Conservation (phyloP, 345 rosid species). For the Draba incana region DNA sequence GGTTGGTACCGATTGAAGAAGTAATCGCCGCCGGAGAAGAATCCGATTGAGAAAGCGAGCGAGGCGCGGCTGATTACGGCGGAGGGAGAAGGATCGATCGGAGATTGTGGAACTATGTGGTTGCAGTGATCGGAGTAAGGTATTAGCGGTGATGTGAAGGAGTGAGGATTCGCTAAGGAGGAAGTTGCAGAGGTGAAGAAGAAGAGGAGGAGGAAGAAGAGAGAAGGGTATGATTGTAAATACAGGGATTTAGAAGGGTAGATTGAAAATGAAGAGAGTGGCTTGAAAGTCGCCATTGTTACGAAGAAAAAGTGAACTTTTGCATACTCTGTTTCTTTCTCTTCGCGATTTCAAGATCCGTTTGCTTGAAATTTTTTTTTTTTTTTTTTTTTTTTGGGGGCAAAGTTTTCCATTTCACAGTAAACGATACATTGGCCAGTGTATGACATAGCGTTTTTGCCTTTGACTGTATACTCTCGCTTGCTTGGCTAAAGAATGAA, state of each 20-base stretch:
- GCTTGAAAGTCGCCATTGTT: conserved; percentile 42
- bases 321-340: conserved; percentile 32
- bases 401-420: no score
- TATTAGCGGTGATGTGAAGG: conserved; percentile 30
- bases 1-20: conserved; percentile 32
- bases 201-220: conserved; percentile 21
- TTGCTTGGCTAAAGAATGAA: no score
- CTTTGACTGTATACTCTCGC: no score
- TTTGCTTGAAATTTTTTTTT: neutral
- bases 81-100: conserved; percentile 33
- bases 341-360: conserved; percentile 29
- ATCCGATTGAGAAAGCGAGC: conserved; percentile 48
- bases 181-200: conserved; percentile 35
- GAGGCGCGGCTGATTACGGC: conserved; percentile 21
- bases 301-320: conserved; percentile 21
- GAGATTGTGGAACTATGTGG: conserved; percentile 51
- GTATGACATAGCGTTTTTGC: no score
- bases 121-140: conserved; percentile 59
- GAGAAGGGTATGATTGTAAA: conserved; percentile 3
- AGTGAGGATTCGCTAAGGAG: conserved; percentile 27
- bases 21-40: conserved; percentile 58
- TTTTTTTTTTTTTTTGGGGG: no score
- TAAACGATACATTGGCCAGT: no score
- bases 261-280: neutral
- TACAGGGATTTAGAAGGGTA: conserved; percentile 31